Base-by-base conservation (phyloP, 768 basidiomycete species). In the Mycena haematopus region DNA sequence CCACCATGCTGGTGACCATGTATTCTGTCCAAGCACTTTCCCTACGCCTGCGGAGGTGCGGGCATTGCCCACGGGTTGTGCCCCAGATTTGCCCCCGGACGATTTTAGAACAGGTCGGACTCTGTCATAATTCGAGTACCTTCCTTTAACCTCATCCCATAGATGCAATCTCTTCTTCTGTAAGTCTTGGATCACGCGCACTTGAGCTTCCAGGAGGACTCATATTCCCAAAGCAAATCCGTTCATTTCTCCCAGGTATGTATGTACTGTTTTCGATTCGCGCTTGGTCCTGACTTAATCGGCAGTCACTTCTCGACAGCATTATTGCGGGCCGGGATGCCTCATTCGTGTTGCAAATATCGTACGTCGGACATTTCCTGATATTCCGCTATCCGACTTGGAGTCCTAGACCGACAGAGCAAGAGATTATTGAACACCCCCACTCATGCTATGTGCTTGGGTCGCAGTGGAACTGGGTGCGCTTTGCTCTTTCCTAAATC, bases 391-490 rank as follows among this genome's bases (percentile, higher is more conserved):
- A 35, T 36, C 14, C 25, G 19, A 52, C 21, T 21, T 36, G 21
- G 2, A 1, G 0, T 44, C 0, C 55, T 31, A 82, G 81, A 8
- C 71, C 80, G 0, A 75, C 80, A 49, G 86, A 90, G 67, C 79
- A 80, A 66, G 76, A 74, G 64, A 87, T 90, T 14, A 82, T 89
- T 19, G 82, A 89, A 46, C 82, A 89, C 65, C 75, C 76, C 0
- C 75, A 80, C 6, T 88, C 88, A 0, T 89, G 86, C 63, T 89
- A 85, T 69, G 87, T 90, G 31, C 71, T 89, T 10, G 88, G n/a
- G 90, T 0, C 78, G 90, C 25, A 90, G 89, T 68, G 90, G 90
- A 3, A 91, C 90, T 0, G 90, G 90, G 90, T 89, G 66, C 14
- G 79, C 6, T 3, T 36, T 11, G 47, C 38, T 38, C 33, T 27